Evolutionary conservation across 108 stramenopile species (phyloP).

Genomic region (Pseudonitzschia delicatissima): DNA sequence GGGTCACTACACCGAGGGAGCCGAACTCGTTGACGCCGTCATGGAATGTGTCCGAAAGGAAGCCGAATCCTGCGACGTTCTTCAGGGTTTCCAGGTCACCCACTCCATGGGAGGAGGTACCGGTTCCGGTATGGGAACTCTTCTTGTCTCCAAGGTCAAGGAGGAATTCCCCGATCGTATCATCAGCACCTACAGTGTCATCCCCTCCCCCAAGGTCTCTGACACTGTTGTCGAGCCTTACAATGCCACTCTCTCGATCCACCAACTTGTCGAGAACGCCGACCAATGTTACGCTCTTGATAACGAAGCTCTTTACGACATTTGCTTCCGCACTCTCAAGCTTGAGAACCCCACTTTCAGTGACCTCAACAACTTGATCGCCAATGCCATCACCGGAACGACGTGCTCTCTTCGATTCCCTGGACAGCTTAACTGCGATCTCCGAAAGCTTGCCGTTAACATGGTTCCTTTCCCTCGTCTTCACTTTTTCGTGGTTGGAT

Average conservation of each 20-base stretch:
- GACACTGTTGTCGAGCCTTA: slow-evolving; percentile 97
- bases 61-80: slow-evolving; percentile 85
- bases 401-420: slow-evolving; percentile 97
- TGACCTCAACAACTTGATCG: slow-evolving; percentile 95
- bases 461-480: slow-evolving; percentile 99
- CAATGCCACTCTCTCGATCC: slow-evolving; percentile 96
- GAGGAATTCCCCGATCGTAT: slow-evolving; percentile 96
- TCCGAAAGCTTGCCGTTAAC: slow-evolving; percentile 98
- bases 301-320: slow-evolving; percentile 96
- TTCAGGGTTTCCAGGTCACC: slow-evolving; percentile 89
- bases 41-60: slow-evolving; percentile 95
- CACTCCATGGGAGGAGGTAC: slow-evolving; percentile 95
- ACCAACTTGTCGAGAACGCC: slow-evolving; percentile 97
- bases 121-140: slow-evolving; percentile 92
- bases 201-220: slow-evolving; percentile 95
- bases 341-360: slow-evolving; percentile 88
- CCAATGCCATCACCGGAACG: slow-evolving; percentile 91
- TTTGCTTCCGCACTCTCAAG: slow-evolving; percentile 93
- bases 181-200: slow-evolving; percentile 89
- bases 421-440: slow-evolving; percentile 98
- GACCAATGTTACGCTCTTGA: slow-evolving; percentile 96
- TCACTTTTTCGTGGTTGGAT: slow-evolving; percentile 99
- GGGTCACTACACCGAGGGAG: slow-evolving; percentile 97
- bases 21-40: slow-evolving; percentile 92
- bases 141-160: slow-evolving; percentile 93